Percentiles rank a stretch among this genome's conserved stretches.
Conservation (phyloP, 2,329 filamentous ascomycete genomes). For the Cadophora sp. region DNA sequence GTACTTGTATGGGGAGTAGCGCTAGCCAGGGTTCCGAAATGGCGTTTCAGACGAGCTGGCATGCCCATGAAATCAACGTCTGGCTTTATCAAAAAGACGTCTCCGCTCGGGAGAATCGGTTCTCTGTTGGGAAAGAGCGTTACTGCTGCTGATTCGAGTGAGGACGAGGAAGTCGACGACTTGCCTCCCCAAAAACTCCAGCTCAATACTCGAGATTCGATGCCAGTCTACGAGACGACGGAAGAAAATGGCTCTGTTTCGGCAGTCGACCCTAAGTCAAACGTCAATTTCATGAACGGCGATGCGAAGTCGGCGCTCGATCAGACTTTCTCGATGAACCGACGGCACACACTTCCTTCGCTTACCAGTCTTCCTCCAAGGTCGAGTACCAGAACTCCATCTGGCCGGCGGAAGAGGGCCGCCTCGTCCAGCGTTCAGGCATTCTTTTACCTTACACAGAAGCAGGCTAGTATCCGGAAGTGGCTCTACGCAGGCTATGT, state of each 20-base stretch:
- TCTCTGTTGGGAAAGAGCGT: constrained; percentile 32
- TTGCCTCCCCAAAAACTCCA: constrained; percentile 26
- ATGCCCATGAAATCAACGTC: constrained; percentile 20
- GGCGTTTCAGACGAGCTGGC: constrained; percentile 75
- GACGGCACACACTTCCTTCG: constrained; percentile 60
- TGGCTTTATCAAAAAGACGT: constrained; percentile 21
- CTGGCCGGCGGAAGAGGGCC: constrained; percentile 70
- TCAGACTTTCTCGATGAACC: constrained; percentile 45
- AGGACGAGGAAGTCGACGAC: constrained; percentile 31
- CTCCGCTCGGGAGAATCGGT: constrained; percentile 29
- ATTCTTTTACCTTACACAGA: constrained; percentile 80
- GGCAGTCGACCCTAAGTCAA: constrained; percentile 32
- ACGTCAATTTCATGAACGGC: constrained; percentile 24
- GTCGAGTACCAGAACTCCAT: constrained; percentile 56
- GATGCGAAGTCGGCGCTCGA: constrained; percentile 35
- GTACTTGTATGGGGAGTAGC: constrained; percentile 85
- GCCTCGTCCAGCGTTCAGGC: constrained; percentile 70
- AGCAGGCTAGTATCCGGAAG: constrained; percentile 77
- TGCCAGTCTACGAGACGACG: constrained; percentile 23
- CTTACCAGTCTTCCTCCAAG: constrained; percentile 43
- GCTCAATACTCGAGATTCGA: constrained; percentile 25
- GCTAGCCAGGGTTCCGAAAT: constrained; percentile 86
- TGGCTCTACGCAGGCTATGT: constrained; percentile 85
- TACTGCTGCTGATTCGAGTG: constrained; percentile 35
- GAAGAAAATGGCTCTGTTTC: constrained; percentile 35